Conservation (phyloP, 73 alveolate species). For the Paramecium sexaurelia region DNA sequence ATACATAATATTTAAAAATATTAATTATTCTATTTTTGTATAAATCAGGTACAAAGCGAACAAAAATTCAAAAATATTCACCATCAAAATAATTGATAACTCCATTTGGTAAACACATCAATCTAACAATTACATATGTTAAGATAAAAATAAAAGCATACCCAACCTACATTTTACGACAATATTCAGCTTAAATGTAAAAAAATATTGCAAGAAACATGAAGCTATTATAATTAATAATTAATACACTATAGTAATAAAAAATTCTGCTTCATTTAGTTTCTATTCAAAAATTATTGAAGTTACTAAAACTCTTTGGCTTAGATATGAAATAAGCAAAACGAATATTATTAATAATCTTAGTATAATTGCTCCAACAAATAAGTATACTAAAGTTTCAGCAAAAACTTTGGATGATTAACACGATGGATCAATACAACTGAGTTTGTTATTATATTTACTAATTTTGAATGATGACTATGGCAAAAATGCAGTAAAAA, state of each 20-base stretch:
- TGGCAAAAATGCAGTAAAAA: background rate
- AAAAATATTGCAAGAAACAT: background rate
- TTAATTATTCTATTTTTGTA: background rate
- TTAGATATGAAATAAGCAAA: background rate
- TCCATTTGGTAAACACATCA: constrained; percentile 37
- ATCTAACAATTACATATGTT: background rate
- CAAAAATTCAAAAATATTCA: background rate
- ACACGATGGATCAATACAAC: background rate
- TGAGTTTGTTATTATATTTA: background rate
- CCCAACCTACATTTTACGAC: background rate
- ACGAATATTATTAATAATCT: background rate
- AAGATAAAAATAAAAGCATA: background rate
- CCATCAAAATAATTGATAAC: constrained; percentile 19
- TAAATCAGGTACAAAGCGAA: background rate
- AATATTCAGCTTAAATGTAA: background rate
- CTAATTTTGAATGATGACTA: background rate
- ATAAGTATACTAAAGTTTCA: background rate
- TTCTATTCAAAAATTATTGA: background rate
- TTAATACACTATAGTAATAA: background rate
- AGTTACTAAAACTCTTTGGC: constrained; percentile 10
- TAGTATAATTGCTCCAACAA: constrained; percentile 1
- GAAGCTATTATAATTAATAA: background rate
- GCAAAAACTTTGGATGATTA: background rate
- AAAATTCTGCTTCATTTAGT: constrained; percentile 38
- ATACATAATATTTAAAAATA: too few species aligned